Conservation (phyloP, 2,329 filamentous ascomycete genomes). For the Cyanodermella asteris region DNA sequence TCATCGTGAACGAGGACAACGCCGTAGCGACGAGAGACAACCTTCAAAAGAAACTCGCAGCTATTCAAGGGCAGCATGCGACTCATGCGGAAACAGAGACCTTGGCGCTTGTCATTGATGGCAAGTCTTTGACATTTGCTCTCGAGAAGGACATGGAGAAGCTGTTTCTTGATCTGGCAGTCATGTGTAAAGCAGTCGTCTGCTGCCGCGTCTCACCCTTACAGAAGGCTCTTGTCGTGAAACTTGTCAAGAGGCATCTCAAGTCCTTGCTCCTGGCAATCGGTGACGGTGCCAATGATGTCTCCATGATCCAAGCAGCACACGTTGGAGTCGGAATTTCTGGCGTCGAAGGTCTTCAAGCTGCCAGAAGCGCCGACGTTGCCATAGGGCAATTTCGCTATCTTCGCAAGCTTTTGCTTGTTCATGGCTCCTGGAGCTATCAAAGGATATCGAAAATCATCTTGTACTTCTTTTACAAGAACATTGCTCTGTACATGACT, state of each 20-base stretch:
- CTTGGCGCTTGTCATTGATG: conserved; percentile 82
- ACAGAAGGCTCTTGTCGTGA: conserved; percentile 93
- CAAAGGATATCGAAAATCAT: conserved; percentile 94
- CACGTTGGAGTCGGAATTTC: conserved; percentile 97
- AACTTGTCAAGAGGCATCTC: conserved; percentile 87
- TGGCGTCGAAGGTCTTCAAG: conserved; percentile 89
- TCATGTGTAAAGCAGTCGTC: conserved; percentile 97
- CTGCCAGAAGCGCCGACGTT: conserved; percentile 84
- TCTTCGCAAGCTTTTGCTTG: conserved; percentile 76
- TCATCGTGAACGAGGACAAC: conserved; percentile 86
- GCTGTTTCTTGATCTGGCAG: conserved; percentile 72
- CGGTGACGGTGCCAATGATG: conserved; percentile 92
- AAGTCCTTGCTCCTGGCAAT: conserved; percentile 86
- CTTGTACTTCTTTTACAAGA: conserved; percentile 98
- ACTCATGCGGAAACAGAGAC: conserved; percentile 62
- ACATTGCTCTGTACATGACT: conserved; percentile 95
- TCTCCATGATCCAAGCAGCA: conserved; percentile 99
- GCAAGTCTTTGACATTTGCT: conserved; percentile 81
- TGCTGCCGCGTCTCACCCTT: conserved; percentile 90
- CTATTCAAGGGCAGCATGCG: conserved; percentile 63
- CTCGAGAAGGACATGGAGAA: conserved; percentile 88
- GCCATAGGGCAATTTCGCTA: conserved; percentile 91
- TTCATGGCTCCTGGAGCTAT: conserved; percentile 95
- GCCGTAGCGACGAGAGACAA: conserved; percentile 65
- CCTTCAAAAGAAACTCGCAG: conserved; percentile 78